A percentile compares a stretch with the other conserved stretches of the same genome.
These are phyloP conservation scores for Penicillium paneum DNA, from an alignment of 2,329 filamentous ascomycete genomes.

Conservation along the genomic window DNA sequence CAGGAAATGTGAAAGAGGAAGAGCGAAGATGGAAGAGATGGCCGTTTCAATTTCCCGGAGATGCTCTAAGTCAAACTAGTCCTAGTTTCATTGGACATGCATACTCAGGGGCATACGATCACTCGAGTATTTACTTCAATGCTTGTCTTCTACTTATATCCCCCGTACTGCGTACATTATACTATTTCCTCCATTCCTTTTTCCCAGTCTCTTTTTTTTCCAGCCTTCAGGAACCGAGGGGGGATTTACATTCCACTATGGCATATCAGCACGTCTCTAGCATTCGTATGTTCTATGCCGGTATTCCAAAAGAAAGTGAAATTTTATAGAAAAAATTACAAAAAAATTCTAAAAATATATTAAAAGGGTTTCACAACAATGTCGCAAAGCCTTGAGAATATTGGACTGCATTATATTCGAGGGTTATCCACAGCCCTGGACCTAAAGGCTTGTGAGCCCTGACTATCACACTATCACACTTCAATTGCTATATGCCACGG, in stretches of 20 bases:
- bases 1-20: conserved; percentile 10
- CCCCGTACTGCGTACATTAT: neutral
- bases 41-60: conserved; percentile 20
- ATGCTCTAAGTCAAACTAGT: conserved; percentile 17
- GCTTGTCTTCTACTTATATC: neutral
- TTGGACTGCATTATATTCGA: neutral
- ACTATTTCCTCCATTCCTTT: neutral
- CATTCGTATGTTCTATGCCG: neutral
- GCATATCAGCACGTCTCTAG: neutral
- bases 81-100: conserved; percentile 16
- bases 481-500: conserved; percentile 10
- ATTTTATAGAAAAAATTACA: too few species aligned
- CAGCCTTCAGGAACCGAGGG: conserved; percentile 6
- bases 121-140: neutral
- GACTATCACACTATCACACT: neutral
- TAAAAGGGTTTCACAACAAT: neutral
- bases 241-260: neutral
- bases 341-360: neutral
- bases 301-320: neutral
- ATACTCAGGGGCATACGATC: conserved; percentile 22
- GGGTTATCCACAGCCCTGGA: neutral
- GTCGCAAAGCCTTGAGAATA: neutral
- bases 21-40: conserved; percentile 10
- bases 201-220: neutral
- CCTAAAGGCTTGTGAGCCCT: neutral